These are phyloP conservation scores for Lachancea quebecensis DNA, from an alignment of 805 yeast genomes.

Conservation along the genomic window DNA sequence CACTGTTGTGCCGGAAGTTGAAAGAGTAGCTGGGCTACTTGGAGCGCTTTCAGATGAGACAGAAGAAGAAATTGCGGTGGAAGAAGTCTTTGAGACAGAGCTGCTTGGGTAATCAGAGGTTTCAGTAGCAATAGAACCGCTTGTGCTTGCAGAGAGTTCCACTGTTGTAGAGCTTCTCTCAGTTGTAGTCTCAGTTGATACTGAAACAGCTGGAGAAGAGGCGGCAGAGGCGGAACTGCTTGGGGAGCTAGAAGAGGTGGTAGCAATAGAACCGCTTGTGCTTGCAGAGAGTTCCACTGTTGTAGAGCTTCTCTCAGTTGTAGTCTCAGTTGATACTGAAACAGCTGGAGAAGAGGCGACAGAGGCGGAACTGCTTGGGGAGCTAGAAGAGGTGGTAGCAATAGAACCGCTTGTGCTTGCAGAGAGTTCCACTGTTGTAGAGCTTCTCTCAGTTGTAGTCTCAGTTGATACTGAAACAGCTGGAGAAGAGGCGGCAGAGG, in stretches of 20 bases:
- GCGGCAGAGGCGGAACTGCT: neutral
- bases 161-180: neutral
- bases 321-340: too few relatives aligned
- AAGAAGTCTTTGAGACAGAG: neutral
- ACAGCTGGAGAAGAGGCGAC: too few relatives aligned
- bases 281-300: neutral
- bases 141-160: neutral
- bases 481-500: too few relatives aligned
- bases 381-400: neutral
- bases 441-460: neutral
- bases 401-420: neutral
- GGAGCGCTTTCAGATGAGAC: too few relatives aligned
- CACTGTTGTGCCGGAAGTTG: too few relatives aligned
- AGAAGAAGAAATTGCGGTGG: too few relatives aligned
- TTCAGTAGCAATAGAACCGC: neutral
- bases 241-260: neutral
- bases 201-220: too few relatives aligned
- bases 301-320: neutral
- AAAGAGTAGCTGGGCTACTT: too few relatives aligned
- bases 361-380: neutral
- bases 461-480: too few relatives aligned
- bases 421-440: neutral
- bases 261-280: neutral
- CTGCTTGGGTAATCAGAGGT: neutral
- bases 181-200: too few relatives aligned